Percentiles rank a stretch among this genome's conserved stretches.
phyloP scores from a whole-genome alignment of 2,329 filamentous ascomycete species.

The Ustilaginoidea virens region DNA sequence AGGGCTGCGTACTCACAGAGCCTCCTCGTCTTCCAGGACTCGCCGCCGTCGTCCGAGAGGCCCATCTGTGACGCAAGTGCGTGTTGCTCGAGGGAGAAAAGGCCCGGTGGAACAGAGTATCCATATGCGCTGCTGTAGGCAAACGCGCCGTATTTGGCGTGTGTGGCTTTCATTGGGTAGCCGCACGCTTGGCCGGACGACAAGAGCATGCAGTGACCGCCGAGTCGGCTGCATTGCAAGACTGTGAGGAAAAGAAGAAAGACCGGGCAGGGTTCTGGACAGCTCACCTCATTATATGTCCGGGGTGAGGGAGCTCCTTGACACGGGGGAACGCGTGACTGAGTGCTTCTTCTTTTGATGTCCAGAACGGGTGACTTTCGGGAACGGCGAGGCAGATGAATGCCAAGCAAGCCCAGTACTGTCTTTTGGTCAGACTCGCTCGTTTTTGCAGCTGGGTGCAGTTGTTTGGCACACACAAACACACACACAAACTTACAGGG shows the following conservation, averaged over 20 bases:
- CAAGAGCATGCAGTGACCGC: slow-evolving; percentile 57
- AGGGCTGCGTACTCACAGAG: slow-evolving; percentile 49
- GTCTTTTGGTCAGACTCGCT: too few species aligned
- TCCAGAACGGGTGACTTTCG: too few species aligned
- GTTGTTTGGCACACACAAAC: too few species aligned
- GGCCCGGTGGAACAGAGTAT: slow-evolving; percentile 63
- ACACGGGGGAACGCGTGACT: slow-evolving; percentile 39
- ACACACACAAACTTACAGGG: slow-evolving; percentile 26
- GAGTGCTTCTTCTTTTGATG: too few species aligned
- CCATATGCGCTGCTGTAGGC: slow-evolving; percentile 63
- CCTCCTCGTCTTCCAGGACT: slow-evolving; percentile 65
- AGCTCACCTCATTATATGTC: slow-evolving; percentile 50
- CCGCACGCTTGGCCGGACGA: slow-evolving; percentile 53
- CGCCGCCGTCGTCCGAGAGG: slow-evolving; percentile 42
- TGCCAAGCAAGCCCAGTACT: slow-evolving; percentile 68
- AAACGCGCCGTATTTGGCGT: slow-evolving; percentile 69
- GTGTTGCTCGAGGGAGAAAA: slow-evolving; percentile 42
- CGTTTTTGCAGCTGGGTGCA: too few species aligned
- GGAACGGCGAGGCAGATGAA: slow-evolving; percentile 66
- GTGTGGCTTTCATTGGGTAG: slow-evolving; percentile 67
- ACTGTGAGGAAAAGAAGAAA: too few species aligned
- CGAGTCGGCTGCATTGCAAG: slow-evolving; percentile 47
- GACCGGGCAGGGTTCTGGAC: too few species aligned
- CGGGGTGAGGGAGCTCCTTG: slow-evolving; percentile 48
- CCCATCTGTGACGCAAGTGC: slow-evolving; percentile 44